Evolutionary conservation across 768 basidiomycete species (phyloP).

Genomic region (Podaxis sp.): DNA sequence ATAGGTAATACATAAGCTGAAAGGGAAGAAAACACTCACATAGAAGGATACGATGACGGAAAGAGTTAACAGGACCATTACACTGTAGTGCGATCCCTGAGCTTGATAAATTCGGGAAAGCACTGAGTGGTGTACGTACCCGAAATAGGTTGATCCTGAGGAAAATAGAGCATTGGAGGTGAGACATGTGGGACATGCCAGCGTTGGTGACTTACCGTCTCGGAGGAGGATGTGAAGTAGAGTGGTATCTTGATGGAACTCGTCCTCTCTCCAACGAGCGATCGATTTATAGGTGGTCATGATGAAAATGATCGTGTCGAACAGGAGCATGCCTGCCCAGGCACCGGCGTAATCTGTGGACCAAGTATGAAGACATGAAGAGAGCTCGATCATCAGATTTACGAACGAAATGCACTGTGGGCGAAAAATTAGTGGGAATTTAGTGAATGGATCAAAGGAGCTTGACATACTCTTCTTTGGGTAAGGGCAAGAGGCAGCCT

Average conservation of each 20-base stretch:
- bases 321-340: constrained; percentile 39
- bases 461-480: constrained; percentile 20
- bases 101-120: not conserved
- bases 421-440: not conserved
- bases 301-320: constrained; percentile 39
- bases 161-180: not conserved
- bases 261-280: constrained; percentile 16
- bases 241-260: constrained; percentile 12
- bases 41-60: constrained; percentile 18
- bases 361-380: not conserved
- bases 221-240: constrained; percentile 36
- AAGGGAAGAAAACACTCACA: constrained; percentile 10
- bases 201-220: constrained; percentile 31
- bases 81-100: constrained; percentile 10
- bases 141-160: constrained; percentile 41
- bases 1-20: not conserved
- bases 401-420: not conserved
- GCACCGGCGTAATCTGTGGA: constrained; percentile 30
- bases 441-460: not conserved
- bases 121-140: constrained; percentile 22
- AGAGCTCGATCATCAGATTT: too few relatives aligned
- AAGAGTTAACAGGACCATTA: constrained; percentile 18
- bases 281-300: constrained; percentile 39
- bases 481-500: constrained; percentile 25
- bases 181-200: not conserved